These are phyloP conservation scores for Hyphopichia homilentoma DNA, from an alignment of 805 yeast genomes.

Conservation along the genomic window DNA sequence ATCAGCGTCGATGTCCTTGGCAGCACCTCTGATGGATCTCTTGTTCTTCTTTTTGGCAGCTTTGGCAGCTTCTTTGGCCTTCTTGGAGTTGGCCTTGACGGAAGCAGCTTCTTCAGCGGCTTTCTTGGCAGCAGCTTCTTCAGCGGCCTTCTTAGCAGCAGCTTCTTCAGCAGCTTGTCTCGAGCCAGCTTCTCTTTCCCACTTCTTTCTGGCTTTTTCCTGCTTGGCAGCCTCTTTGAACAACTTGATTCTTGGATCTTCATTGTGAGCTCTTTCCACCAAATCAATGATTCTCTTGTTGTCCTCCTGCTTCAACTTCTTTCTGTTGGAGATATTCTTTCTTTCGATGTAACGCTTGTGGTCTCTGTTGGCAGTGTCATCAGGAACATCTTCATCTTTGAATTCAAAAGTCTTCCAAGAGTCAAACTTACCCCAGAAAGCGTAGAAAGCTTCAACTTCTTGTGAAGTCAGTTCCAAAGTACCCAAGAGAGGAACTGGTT, in stretches of 20 bases:
- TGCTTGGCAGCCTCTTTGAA: constrained; percentile 93
- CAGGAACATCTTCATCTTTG: constrained; percentile 98
- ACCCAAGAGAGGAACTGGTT: constrained; percentile 87
- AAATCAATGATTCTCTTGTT: constrained; percentile 82
- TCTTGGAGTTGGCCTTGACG: constrained; percentile 61
- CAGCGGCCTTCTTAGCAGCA: constrained; percentile 81
- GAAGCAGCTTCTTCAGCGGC: constrained; percentile 69
- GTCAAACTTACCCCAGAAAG: constrained; percentile 91
- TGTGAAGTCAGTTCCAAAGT: constrained; percentile 60
- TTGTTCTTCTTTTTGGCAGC: constrained; percentile 97
- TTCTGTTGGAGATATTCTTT: constrained; percentile 94
- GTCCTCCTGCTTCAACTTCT: constrained; percentile 97
- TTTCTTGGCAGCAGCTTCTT: constrained; percentile 71
- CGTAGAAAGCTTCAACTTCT: constrained; percentile 86
- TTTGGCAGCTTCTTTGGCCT: constrained; percentile 93
- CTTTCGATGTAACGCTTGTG: constrained; percentile 98
- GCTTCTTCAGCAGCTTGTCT: constrained; percentile 95
- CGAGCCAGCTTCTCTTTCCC: constrained; percentile 98
- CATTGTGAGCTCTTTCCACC: constrained; percentile 81
- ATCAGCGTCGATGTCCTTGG: constrained; percentile 71
- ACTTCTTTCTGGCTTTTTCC: constrained; percentile 90
- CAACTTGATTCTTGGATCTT: constrained; percentile 91
- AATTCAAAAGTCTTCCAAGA: constrained; percentile 99
- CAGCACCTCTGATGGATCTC: constrained; percentile 77
- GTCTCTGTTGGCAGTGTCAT: constrained; percentile 98